Evolutionary conservation across 306 rosid species (phyloP).

Genomic region (Trifolium subterraneum): DNA sequence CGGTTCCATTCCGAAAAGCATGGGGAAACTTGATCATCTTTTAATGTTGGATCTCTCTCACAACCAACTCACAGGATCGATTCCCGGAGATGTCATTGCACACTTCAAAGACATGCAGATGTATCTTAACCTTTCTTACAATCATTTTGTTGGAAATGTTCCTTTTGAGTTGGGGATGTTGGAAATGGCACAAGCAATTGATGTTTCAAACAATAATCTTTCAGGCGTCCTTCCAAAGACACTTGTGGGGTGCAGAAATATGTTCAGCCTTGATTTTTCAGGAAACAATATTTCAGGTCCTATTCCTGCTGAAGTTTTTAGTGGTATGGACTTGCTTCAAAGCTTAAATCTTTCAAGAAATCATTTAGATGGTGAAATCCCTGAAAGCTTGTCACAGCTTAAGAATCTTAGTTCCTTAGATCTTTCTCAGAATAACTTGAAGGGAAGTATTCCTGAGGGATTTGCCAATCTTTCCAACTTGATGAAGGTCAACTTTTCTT

Average conservation of each 20-base stretch:
- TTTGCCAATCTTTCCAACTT: conserved; percentile 61
- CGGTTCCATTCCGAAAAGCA: conserved; percentile 71
- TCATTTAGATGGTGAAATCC: conserved; percentile 67
- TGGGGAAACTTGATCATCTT: conserved; percentile 56
- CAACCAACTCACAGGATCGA: conserved; percentile 65
- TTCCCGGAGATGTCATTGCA: conserved; percentile 59
- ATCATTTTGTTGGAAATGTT: conserved; percentile 67
- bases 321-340: conserved; percentile 54
- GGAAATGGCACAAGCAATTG: conserved; percentile 73
- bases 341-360: conserved; percentile 79
- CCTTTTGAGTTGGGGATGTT: conserved; percentile 75
- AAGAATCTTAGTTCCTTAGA: conserved; percentile 67
- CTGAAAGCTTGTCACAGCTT: conserved; percentile 55
- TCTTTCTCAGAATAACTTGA: conserved; percentile 79
- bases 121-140: conserved; percentile 73
- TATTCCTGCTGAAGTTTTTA: conserved; percentile 66
- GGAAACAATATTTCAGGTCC: conserved; percentile 76
- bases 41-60: conserved; percentile 70
- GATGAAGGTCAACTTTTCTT: conserved; percentile 72
- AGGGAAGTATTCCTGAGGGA: conserved; percentile 64
- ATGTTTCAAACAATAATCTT: conserved; percentile 84
- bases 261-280: conserved; percentile 74
- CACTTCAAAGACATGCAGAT: conserved; percentile 63
- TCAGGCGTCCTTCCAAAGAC: conserved; percentile 68
- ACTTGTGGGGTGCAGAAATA: conserved; percentile 65